Evolutionary conservation across 148 eudicot genomes (phyloP), one percentile per base, ranked within the genome.

Genomic region (Persicaria tinctoria): DNA sequence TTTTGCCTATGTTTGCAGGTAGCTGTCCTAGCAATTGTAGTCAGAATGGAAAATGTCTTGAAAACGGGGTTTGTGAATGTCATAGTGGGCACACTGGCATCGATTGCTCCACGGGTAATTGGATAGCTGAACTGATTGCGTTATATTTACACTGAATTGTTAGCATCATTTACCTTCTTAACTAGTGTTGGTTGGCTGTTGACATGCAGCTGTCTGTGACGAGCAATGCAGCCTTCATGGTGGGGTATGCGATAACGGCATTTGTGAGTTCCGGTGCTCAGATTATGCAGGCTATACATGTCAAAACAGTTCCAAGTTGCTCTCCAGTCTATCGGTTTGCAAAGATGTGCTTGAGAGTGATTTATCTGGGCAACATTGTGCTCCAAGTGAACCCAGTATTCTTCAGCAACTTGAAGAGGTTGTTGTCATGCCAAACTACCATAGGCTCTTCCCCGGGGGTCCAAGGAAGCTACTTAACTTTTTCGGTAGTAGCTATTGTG

Each of bases 181-280:
- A 66, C 16, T 10, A 27, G 44, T 32, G 41, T 8, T 63, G 45
- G 38, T 66, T 66, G 48, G 70, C 1, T 44, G 13, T 66, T 66
- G 70, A 38, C 7, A 41, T 83, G 77, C 93, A 95, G 98, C 91
- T 84, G 88, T 89, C 9, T 95, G 98, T 81, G 96, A 95, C 62
- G 97, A 95, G 81, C 98, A 92, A 85, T 95, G 98, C 82, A 95
- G 98, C 75, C 96, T 95, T 72, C 98, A 95, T 76, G 98, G 98
- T 77, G 98, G 98, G 70, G 98, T 95, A 13, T 95, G 98, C 76
- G 98, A 95, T 82, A 87, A 95, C 49, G 96, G 98, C 13, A 79
- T 90, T 20, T 95, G 98, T 79, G 98, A 95, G 82, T 95, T 95
- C 53, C 92, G 98, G 45, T 95, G 98, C 85, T 95, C 98, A 9